phyloP scores from a whole-genome alignment of 2,329 filamentous ascomycete species.

The Fusarium denticulatum region DNA sequence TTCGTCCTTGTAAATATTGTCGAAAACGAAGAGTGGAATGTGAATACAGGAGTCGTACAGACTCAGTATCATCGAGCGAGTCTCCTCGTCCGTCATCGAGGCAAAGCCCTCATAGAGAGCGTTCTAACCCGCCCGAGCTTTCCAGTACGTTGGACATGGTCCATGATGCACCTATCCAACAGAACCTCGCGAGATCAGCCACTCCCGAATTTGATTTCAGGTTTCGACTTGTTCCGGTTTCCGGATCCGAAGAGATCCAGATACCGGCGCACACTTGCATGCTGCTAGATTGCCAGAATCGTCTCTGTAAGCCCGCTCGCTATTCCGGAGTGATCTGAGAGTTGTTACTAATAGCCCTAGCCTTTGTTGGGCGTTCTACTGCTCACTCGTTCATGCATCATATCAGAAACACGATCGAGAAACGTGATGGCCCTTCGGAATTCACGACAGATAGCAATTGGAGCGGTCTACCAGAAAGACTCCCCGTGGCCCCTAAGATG shows the following conservation, averaged over 20 bases:
- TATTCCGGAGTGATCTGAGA: neutral
- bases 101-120: neutral
- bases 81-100: neutral
- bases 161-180: neutral
- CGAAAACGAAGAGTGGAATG: conserved; percentile 50
- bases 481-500: conserved; percentile 44
- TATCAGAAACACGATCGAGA: conserved; percentile 68
- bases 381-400: conserved; percentile 69
- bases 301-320: conserved; percentile 59
- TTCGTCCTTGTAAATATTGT: conserved; percentile 67
- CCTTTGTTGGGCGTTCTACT: conserved; percentile 72
- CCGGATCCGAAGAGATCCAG: conserved; percentile 64
- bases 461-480: conserved; percentile 66
- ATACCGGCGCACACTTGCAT: conserved; percentile 65
- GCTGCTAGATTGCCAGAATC: conserved; percentile 67
- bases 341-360: conserved; percentile 46
- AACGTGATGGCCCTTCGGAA: conserved; percentile 62
- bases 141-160: neutral
- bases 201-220: neutral
- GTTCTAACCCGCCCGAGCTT: neutral
- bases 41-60: conserved; percentile 4
- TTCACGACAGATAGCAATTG: conserved; percentile 68
- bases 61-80: neutral
- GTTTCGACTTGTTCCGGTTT: neutral
- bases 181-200: neutral